Evolutionary conservation across 192 early-diverging fungal genomes (phyloP).

Genomic region (Geosiphon pyriformis): DNA sequence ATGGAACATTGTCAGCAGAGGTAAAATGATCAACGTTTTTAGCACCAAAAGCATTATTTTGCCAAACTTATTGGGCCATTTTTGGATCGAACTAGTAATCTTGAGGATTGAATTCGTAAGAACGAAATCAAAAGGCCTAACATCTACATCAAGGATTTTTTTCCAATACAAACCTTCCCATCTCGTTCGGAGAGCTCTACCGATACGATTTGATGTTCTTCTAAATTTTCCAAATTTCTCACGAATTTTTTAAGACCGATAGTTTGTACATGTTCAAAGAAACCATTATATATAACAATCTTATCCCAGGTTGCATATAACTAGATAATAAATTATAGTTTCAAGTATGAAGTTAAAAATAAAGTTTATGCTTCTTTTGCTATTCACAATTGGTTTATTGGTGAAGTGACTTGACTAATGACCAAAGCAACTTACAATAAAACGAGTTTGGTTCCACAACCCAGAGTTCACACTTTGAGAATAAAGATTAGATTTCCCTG

Average conservation of each 20-base stretch:
- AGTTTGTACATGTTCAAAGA: conserved; percentile 42
- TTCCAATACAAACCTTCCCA: conserved; percentile 30
- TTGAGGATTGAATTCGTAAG: not conserved
- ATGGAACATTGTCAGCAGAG: not conserved
- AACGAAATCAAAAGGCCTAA: no score
- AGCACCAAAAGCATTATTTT: conserved; percentile 27
- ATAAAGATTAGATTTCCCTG: conserved; percentile 46
- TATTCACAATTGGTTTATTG: no score
- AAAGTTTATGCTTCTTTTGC: not conserved
- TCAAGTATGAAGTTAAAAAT: conserved; percentile 5
- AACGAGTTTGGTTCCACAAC: conserved; percentile 36
- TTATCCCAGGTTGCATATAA: conserved; percentile 47
- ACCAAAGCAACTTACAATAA: conserved; percentile 39
- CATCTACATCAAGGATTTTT: not conserved
- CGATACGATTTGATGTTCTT: conserved; percentile 33
- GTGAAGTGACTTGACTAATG: not conserved
- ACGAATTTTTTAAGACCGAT: conserved; percentile 26
- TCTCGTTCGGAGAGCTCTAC: conserved; percentile 35
- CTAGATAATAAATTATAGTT: conserved; percentile 24
- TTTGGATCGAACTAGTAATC: not conserved
- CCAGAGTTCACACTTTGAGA: conserved; percentile 41
- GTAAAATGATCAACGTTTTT: conserved; percentile 1
- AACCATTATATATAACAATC: conserved; percentile 44
- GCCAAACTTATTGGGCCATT: conserved; percentile 25
- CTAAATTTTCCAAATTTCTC: conserved; percentile 24